Evolutionary conservation across 1,284 basidiomycete species (phyloP), one percentile per base, ranked within the genome.

Genomic region (Takashimella tepidaria): DNA sequence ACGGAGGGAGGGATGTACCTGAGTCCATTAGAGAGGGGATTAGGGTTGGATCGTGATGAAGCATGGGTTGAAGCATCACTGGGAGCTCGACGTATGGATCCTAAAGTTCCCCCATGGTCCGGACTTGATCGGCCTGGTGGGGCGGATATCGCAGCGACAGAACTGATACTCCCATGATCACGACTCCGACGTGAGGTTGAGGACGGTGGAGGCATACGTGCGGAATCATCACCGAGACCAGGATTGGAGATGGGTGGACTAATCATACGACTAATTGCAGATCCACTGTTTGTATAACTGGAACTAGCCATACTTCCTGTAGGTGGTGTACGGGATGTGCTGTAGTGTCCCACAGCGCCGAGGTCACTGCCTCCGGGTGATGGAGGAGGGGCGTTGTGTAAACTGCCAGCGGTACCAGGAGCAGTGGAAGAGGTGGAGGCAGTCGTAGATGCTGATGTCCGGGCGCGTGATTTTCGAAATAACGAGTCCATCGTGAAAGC

Each of bases 231-330:
- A 1, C 53, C 59, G 26, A 72, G 54, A 11, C 56, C 59, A 3
- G 67, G 64, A 49, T 70, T 74, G 4, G 68, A 69, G 50, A 58
- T 68, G 12, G 72, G 72, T 11, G 72, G 52, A 41, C 54, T 60
- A 49, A 60, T 56, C 43, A 58, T 51, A 41, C 57, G 50, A 16
- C 42, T 48, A 45, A n/a, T 41, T 41, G 20, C 46, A 48, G 41
- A 47, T 41, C 56, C 48, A 16, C 22, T 31, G 50, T 47, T 41
- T 41, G 48, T 40, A 41, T 48, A 31, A 21, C 37, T 24, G 49
- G 44, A 31, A 21, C 37, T 24, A 48, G 44, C 44, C 46, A 53
- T 48, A 43, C 51, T 19, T 12, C 51, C 49, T 41, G 66, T 60
- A 4, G 67, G 67, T 4, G 57, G 55, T 5, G 62, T 57, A 26